Base-by-base conservation (phyloP, 2,329 filamentous ascomycete genomes). In the Didymella arachidicola region DNA sequence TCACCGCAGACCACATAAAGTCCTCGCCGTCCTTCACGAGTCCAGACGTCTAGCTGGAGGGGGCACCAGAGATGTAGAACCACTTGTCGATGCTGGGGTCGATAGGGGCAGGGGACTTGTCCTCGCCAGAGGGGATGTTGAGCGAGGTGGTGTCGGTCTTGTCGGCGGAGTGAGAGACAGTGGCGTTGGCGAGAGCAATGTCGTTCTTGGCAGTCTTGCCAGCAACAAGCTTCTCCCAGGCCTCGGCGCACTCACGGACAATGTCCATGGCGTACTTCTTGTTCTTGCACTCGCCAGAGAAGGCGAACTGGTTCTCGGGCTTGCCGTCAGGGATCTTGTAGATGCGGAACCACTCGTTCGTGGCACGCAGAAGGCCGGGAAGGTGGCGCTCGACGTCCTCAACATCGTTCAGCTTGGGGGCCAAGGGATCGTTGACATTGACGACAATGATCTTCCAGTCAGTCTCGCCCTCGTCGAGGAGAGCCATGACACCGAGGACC, bases 361-460 rank as follows among this genome's bases (percentile, higher is more conserved):
- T 98, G 78, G 95, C 95, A 71, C 95, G 91, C 79, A 99, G 87
- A 60, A 99, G 92, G 73, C 95, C 95, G 61, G 95, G 95, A 59
- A 99, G 89, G 84, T 98, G 95, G 78, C 94, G 90, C 87, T 99
- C 95, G 71, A 99, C 95, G 78, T 99, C 95, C 87, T 98, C 95
- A 65, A 98, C 89, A 80, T 98, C 94, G 84, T 99, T 94, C 78
- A 99, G 90, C 88, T 97, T 97, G 77, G 91, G 82, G 57, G 95
- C 95, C 66, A 99, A 86, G 70, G 95, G 94, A 84, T 99, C 95
- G 83, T 98, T 97, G 79, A 97, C 83, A 79, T 99, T 95, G 78
- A 99, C 96, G 81, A 98, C 95, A 74, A 99, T 98, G 84, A 99
- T 92, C 89, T 99, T 99, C 95, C 95, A 99, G 87, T 99, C 95